phyloP scores from a whole-genome alignment of 1,284 basidiomycete species.

The Agroathelia rolfsii region DNA sequence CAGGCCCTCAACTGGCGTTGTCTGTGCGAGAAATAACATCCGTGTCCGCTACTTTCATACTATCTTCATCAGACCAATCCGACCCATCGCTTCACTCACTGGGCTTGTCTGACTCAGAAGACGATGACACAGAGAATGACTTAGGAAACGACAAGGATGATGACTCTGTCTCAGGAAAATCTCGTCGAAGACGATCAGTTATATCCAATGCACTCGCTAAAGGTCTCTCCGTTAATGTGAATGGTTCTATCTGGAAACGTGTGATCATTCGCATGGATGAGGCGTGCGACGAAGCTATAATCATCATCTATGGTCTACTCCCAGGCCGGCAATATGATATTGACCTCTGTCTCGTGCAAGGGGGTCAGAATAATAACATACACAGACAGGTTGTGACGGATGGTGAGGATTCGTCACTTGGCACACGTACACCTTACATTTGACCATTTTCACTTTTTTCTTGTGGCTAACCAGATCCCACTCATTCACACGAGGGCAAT shows the following conservation, averaged over 20 bases:
- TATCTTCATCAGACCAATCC: conserved; percentile 41
- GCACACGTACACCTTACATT: too few relatives aligned
- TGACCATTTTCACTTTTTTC: too few relatives aligned
- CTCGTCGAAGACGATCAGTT: conserved; percentile 25
- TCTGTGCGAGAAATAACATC: conserved; percentile 70
- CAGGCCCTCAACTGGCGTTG: conserved; percentile 54
- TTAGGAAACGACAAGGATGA: conserved; percentile 23
- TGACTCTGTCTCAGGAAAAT: conserved; percentile 16
- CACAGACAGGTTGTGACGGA: conserved; percentile 55
- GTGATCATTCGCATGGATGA: conserved; percentile 71
- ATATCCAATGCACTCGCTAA: conserved; percentile 60
- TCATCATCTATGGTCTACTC: conserved; percentile 72
- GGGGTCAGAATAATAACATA: conserved; percentile 38
- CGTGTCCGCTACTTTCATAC: conserved; percentile 69
- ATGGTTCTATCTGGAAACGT: conserved; percentile 62
- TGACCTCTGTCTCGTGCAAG: conserved; percentile 61
- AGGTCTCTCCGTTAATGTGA: conserved; percentile 69
- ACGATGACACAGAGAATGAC: conserved; percentile 29
- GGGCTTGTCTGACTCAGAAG: conserved; percentile 29
- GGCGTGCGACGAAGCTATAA: conserved; percentile 65
- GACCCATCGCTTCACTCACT: conserved; percentile 34
- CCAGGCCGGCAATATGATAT: conserved; percentile 75
- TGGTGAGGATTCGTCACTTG: too few relatives aligned
- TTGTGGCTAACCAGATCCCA: too few relatives aligned
- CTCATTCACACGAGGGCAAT: too few relatives aligned